Evolutionary conservation across 1,139 yeast genomes (phyloP), one percentile per base, ranked within the genome.

Genomic region (Protomyces gravidus): DNA sequence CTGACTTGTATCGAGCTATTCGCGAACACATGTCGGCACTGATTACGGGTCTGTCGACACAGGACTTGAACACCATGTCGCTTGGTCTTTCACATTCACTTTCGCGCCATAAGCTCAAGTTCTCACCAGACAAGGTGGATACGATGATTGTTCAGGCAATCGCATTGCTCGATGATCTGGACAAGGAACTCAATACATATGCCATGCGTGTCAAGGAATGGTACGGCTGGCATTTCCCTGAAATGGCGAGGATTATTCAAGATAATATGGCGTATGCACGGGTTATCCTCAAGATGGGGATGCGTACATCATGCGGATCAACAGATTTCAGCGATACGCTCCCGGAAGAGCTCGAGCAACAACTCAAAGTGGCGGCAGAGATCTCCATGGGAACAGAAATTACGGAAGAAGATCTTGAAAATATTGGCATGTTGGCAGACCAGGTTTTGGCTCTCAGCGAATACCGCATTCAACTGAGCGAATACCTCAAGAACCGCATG

Each of bases 161-260:
- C 78, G 97, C 98, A 50, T 78, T 92, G 67, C 82, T 92, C 69
- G 98, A 92, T 73, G 96, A 94, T 74, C 83, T 92, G 68, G 98
- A 92, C 77, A 92, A 92, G 78, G 98, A 92, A 72, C 84, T 92
- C 73, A 92, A 92, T 78, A 92, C 97, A 62, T 92, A 87, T 75
- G 92, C 97, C 65, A 92, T 92, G 98, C 85, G 98, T 79, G 90
- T 88, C 71, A 92, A 92, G 80, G 98, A 92, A 78, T 92, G 98
- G 98, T 92, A 92, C 76, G 97, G 97, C 67, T 92, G 98, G 98
- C 98, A 92, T 75, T 92, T 92, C 84, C 98, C 98, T 62, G 98
- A 92, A 78, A 83, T 92, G 79, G 96, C 97, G 68, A 89, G 89
- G 78, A 82, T 92, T 73, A 92, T 89, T 65, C 85, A 89, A 68